Conservation (phyloP, 805 yeast species). For the Barnettozyma sucrosica region DNA sequence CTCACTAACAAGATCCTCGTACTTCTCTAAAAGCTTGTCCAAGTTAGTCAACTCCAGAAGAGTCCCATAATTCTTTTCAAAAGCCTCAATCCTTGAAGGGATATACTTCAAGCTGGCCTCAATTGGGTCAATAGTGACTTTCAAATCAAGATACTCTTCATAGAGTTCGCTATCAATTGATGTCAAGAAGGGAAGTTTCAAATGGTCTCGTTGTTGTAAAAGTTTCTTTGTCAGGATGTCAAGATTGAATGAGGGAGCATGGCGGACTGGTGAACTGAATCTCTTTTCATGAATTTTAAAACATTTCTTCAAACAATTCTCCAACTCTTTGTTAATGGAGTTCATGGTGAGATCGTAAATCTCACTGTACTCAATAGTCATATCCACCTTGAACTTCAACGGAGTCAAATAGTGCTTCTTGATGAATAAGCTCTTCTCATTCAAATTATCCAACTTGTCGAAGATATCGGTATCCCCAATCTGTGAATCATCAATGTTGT, state of each 20-base stretch:
- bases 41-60: constrained; percentile 21
- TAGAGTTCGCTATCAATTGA: constrained; percentile 35
- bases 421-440: constrained; percentile 23
- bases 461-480: constrained; percentile 26
- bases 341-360: constrained; percentile 36
- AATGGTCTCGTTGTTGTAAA: constrained; percentile 25
- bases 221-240: constrained; percentile 30
- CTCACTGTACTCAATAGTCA: constrained; percentile 40
- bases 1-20: constrained; percentile 34
- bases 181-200: constrained; percentile 36
- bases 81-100: constrained; percentile 41
- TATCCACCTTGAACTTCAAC: constrained; percentile 32
- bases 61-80: constrained; percentile 28
- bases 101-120: constrained; percentile 46
- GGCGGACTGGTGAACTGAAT: constrained; percentile 36
- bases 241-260: constrained; percentile 32
- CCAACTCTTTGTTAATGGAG: constrained; percentile 36
- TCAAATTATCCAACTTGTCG: constrained; percentile 29
- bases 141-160: constrained; percentile 36
- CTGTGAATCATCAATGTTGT: constrained; percentile 16
- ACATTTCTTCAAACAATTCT: constrained; percentile 30
- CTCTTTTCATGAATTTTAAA: constrained; percentile 34
- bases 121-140: constrained; percentile 42
- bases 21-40: constrained; percentile 31
- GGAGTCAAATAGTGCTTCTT: constrained; percentile 26